A percentile compares a stretch with the other conserved stretches of the same genome.
phyloP scores from a whole-genome alignment of 768 basidiomycete genomes.

The Agaricus subrufescens region DNA sequence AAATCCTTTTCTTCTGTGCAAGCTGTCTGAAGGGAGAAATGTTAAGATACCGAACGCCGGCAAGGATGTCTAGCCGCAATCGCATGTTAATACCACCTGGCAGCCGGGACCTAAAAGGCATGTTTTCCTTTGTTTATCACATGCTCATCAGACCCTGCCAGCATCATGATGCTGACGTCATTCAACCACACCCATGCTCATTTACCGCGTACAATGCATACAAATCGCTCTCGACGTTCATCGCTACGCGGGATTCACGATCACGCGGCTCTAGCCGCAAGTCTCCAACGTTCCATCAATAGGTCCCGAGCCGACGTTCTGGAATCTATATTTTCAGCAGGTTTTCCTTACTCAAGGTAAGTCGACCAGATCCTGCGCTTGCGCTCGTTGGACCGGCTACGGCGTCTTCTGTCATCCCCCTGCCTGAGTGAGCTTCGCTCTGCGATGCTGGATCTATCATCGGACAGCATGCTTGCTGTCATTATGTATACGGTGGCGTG shows the following conservation, averaged over 20 bases:
- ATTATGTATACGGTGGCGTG: too few species aligned
- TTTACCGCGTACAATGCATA: not conserved
- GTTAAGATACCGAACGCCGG: slow-evolving; percentile 14
- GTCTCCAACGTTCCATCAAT: not conserved
- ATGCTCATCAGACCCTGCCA: not conserved
- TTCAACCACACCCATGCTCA: not conserved
- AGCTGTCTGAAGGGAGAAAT: slow-evolving; percentile 11
- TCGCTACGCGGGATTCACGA: not conserved
- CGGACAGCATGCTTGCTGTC: too few species aligned
- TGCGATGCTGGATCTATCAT: too few species aligned
- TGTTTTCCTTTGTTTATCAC: not conserved
- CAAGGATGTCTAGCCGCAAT: slow-evolving; percentile 10
- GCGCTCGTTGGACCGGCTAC: not conserved
- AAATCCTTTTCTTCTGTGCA: not conserved
- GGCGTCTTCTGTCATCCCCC: not conserved
- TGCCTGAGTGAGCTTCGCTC: too few species aligned
- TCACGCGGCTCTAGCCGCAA: not conserved
- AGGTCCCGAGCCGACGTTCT: slow-evolving; percentile 14
- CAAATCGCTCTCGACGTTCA: not conserved
- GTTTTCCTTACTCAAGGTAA: slow-evolving; percentile 39
- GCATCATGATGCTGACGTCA: not conserved
- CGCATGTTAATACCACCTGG: slow-evolving; percentile 17
- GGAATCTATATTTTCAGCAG: slow-evolving; percentile 17
- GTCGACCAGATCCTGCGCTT: not conserved
- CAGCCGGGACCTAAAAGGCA: slow-evolving; percentile 10